Evolutionary conservation across 1,139 yeast species (phyloP).

Genomic region (Yamadazyma friedrichii): DNA sequence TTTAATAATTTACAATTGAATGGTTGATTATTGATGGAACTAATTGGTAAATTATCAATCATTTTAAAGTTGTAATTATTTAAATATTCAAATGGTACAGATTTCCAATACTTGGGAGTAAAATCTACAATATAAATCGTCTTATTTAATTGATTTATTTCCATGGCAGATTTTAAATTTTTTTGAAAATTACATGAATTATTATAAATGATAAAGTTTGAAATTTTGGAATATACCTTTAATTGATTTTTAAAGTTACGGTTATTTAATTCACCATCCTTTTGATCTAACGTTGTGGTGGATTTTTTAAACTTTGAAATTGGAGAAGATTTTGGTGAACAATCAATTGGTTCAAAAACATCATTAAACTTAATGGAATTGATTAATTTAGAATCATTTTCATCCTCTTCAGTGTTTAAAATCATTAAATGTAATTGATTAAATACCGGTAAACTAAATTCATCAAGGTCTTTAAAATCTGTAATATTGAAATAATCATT

Average conservation of each 20-base stretch:
- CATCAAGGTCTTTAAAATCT: constrained; percentile 12
- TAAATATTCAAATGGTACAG: constrained; percentile 16
- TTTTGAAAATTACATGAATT: constrained; percentile 15
- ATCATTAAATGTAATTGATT: constrained; percentile 16
- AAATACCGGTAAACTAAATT: constrained; percentile 6
- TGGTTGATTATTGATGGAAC: constrained; percentile 18
- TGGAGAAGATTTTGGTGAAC: not conserved
- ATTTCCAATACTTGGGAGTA: constrained; percentile 15
- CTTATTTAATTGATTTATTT: constrained; percentile 5
- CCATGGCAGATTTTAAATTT: constrained; percentile 16
- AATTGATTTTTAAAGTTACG: constrained; percentile 33
- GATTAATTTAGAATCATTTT: constrained; percentile 10
- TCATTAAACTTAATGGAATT: constrained; percentile 14
- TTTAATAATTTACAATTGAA: constrained; percentile 25
- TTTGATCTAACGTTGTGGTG: not conserved
- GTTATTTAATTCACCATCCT: constrained; percentile 23
- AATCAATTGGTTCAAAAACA: constrained; percentile 3
- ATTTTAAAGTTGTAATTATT: constrained; percentile 16
- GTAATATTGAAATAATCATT: constrained; percentile 13
- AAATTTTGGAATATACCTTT: constrained; percentile 32
- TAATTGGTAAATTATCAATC: constrained; percentile 17
- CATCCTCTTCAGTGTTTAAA: constrained; percentile 13
- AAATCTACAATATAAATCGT: constrained; percentile 20
- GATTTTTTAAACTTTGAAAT: not conserved
- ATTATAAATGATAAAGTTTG: constrained; percentile 35